Percentiles rank a stretch among this genome's conserved stretches.
Conservation (phyloP, 164 flowering plant genomes). For the Berberis thunbergii region DNA sequence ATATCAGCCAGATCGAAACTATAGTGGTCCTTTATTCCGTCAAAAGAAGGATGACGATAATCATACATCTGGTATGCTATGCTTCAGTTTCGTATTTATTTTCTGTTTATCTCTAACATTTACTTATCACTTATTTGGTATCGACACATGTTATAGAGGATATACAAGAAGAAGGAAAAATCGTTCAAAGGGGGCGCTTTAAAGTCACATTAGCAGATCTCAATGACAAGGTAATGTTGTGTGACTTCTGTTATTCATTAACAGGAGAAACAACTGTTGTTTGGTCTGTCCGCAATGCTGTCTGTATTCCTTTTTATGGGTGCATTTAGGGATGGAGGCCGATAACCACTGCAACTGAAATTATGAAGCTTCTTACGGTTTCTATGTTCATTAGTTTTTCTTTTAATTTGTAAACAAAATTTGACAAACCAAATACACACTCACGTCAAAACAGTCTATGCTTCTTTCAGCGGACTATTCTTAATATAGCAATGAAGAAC, state of each 20-base stretch:
- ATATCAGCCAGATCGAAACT: conserved; percentile 47
- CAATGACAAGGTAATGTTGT: conserved; percentile 49
- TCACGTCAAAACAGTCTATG: too few species aligned
- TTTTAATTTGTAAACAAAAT: too few species aligned
- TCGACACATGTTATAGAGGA: conserved; percentile 37
- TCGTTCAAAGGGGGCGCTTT: conserved; percentile 85
- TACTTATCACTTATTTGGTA: background rate
- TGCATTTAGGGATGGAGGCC: background rate
- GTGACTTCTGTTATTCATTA: background rate
- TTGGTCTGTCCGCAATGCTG: background rate
- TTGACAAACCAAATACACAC: too few species aligned
- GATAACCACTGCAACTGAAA: background rate
- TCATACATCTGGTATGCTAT: conserved; percentile 42
- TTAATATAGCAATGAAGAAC: too few species aligned
- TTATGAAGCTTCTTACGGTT: too few species aligned
- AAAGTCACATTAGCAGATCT: conserved; percentile 74
- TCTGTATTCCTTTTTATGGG: conserved; percentile 3
- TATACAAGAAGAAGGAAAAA: conserved; percentile 58
- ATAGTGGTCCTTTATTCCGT: conserved; percentile 61
- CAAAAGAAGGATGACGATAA: conserved; percentile 50
- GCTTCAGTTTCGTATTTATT: conserved; percentile 1
- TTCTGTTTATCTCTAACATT: background rate
- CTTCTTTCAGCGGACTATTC: too few species aligned
- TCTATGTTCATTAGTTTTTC: too few species aligned
- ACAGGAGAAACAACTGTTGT: background rate